Conservation (phyloP, 78 protist genomes). For the Anaeramoeba flamelloides region DNA sequence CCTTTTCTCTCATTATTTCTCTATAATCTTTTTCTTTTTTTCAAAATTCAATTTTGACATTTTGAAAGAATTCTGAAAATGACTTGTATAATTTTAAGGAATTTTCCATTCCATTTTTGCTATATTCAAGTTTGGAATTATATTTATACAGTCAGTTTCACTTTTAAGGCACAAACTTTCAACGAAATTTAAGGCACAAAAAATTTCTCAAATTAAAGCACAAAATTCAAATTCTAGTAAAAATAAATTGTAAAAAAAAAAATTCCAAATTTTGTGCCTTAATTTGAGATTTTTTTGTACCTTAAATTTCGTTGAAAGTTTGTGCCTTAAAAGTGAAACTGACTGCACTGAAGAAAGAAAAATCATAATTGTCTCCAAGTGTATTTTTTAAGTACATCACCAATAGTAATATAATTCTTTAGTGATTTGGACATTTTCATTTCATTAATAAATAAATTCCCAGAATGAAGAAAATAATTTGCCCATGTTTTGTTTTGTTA, state of each 20-base stretch:
- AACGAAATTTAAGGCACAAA: too few species aligned
- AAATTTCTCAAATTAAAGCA: too few species aligned
- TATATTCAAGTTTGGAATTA: constrained; percentile 45
- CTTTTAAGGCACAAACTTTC: too few species aligned
- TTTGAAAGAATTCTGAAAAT: constrained; percentile 66
- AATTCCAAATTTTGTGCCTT: too few species aligned
- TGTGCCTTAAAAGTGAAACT: too few species aligned
- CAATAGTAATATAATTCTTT: constrained; percentile 92
- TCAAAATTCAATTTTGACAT: constrained; percentile 30
- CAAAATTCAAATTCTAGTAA: too few species aligned
- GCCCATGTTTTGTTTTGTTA: too few species aligned
- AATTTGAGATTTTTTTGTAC: too few species aligned
- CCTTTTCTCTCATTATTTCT: not conserved
- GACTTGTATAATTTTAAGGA: constrained; percentile 41
- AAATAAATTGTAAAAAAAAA: too few species aligned
- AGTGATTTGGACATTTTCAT: constrained; percentile 89
- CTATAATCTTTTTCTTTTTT: not conserved
- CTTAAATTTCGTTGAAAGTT: too few species aligned
- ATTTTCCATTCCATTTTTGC: constrained; percentile 40
- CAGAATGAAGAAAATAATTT: constrained; percentile 80
- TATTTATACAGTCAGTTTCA: constrained; percentile 43
- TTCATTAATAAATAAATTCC: constrained; percentile 68
- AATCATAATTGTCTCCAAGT: constrained; percentile 74
- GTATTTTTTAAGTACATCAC: constrained; percentile 44
- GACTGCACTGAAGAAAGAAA: constrained; percentile 68